These are phyloP conservation scores for Globisporangium emineosum DNA, from an alignment of 352 stramenopile genomes.

Conservation along the genomic window DNA sequence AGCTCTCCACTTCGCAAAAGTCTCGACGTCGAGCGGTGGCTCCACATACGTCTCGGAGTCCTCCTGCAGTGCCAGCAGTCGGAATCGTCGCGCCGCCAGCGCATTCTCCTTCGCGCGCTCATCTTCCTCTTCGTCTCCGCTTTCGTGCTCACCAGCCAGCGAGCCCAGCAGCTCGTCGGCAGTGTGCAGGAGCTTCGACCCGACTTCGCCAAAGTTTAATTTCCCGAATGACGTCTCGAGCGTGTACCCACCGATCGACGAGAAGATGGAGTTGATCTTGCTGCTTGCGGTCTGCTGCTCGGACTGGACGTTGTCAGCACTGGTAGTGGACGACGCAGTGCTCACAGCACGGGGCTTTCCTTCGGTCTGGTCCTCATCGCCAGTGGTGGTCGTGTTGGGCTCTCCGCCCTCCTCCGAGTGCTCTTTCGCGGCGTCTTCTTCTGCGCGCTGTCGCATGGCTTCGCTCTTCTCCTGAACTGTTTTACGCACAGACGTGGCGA, in stretches of 20 bases:
- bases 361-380: slow-evolving; percentile 13
- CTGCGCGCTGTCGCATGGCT: slow-evolving; percentile 32
- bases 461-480: slow-evolving; percentile 52
- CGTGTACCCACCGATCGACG: slow-evolving; percentile 38
- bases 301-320: not conserved
- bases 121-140: slow-evolving; percentile 15
- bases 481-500: slow-evolving; percentile 50
- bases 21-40: slow-evolving; percentile 48
- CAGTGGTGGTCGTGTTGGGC: not conserved
- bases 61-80: slow-evolving; percentile 59
- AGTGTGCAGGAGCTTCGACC: slow-evolving; percentile 67
- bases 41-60: slow-evolving; percentile 64
- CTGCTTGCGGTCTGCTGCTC: slow-evolving; percentile 9
- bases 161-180: slow-evolving; percentile 61
- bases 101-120: not conserved
- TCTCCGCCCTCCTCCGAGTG: slow-evolving; percentile 13
- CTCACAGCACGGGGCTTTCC: not conserved
- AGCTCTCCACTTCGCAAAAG: slow-evolving; percentile 62
- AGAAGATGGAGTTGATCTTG: slow-evolving; percentile 45
- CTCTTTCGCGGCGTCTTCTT: slow-evolving; percentile 24
- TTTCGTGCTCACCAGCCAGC: slow-evolving; percentile 36
- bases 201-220: slow-evolving; percentile 51
- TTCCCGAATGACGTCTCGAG: slow-evolving; percentile 18
- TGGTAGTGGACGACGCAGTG: slow-evolving; percentile 2
- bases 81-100: slow-evolving; percentile 49